Base-by-base conservation (phyloP, 2,329 filamentous ascomycete genomes). In the Venturia carpophila region DNA sequence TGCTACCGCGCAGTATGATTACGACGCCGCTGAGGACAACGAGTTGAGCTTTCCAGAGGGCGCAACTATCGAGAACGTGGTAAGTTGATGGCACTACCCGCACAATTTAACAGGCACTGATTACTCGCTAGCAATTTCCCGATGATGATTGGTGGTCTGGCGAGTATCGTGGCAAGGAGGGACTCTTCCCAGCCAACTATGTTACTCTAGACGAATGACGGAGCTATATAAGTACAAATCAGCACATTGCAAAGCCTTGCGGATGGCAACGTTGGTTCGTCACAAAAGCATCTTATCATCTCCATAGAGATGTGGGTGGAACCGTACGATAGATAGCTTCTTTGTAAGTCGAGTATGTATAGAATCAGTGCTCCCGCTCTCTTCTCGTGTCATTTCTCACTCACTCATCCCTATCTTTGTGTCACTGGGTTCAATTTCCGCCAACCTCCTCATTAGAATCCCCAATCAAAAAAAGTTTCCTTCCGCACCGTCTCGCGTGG, bases 81-180 rank as follows among this genome's bases (percentile, higher is more conserved):
- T 89, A 82, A 17, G 10, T 64, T 39, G 21, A 64, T 58, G 11
- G 19, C 4, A 15, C 34, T n/a, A 15, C 11, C 17, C 49, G 63
- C 24, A 4, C n/a, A 34, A 42, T 15, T 11, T 47, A 10, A 58
- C 15, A 24, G 17, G 6, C 45, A 17, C 45, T 66, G 37, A 66
- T 60, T 78, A 70, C 65, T 15, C 60, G 52, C 24, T 70, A 89
- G 87, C 91, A 97, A 79, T 97, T 97, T 77, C 94, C 94, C 1
- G 94, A 97, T 71, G 93, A 97, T 69, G 94, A 99, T 74, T 99
- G 94, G 94, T 99, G 94, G 94, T 89, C 93, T 71, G 94, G 94
- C 66, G 86, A 90, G 71, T 95, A 89, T 76, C 82, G 87, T 34
- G 92, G 92, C 62, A 84, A 87, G 66, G 84, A 84, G 39, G 94